Base-by-base conservation (phyloP, 228 moss, liverwort and hornwort species). In the Sphagnum fallax region DNA sequence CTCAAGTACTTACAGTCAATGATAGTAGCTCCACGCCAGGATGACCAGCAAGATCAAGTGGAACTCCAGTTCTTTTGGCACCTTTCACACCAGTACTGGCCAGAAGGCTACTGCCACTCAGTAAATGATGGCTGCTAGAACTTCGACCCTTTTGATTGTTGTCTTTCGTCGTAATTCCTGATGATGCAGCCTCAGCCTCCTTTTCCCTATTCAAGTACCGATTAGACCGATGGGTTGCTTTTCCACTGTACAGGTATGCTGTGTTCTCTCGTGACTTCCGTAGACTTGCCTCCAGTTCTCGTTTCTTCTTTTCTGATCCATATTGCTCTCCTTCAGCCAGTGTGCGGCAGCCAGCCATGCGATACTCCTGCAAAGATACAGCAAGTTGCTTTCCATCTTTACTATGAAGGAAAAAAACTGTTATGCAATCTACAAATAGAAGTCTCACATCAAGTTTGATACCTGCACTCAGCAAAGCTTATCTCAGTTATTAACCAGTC, bases 11-110 rank as follows among this genome's bases (percentile, higher is more conserved):
- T 83, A 98, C 98, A 72, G 87, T 77, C 59, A 70, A 72, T 47
- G 98, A 94, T 11, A 98, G 74, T 69, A 90, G 78, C 12, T 98
- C 92, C 72, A 87, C 83, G 73, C 98, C 98, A 65, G 92, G 89
- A 61, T 67, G 86, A 55, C 90, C 90, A 61, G 86, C 64, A 65
- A 94, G 75, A 80, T 92, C 89, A 61, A 87, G 79, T 55, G 75
- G 81, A 63, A 75, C 78, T 57, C 81, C 81, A 48, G 78, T 69
- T 82, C 83, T 83, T 79, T 90, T 98, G 10, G 83, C 80, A 65
- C 85, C 81, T 66, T 88, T 98, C 49, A 72, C 80, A 71, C 63
- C 81, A 64, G 80, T 79, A 70, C 76, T 81, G 63, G 77, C 83
- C 73, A 86, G 76, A 15, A 90, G 77, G 75, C 79, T 85, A 65